Evolutionary conservation across 164 flowering plant genomes (phyloP).

Genomic region (Dillenia suffruticosa): DNA sequence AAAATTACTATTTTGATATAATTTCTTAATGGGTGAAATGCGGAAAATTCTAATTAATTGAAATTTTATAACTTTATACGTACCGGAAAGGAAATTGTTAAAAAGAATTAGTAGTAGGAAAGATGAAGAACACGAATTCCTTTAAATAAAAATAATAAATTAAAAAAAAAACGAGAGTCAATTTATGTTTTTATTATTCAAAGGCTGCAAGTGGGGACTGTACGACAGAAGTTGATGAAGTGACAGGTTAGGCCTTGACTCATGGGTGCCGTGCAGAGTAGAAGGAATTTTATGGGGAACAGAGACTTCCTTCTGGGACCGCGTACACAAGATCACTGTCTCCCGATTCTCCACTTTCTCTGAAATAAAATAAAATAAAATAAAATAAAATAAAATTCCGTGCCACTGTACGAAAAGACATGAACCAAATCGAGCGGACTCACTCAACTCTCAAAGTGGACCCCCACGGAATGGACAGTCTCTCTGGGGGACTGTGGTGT

Average conservation of each 20-base stretch:
- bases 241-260: conserved; percentile 11
- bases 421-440: conserved; percentile 17
- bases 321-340: not conserved
- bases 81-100: no score
- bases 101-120: no score
- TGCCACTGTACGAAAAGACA: conserved; percentile 13
- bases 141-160: no score
- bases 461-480: conserved; percentile 3
- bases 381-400: not conserved
- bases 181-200: no score
- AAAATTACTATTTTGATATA: no score
- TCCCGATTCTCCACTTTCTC: conserved; percentile 11
- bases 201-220: no score
- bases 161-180: no score
- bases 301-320: not conserved
- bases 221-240: not conserved
- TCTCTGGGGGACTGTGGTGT: conserved; percentile 14
- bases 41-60: no score
- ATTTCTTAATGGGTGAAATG: no score
- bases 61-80: no score
- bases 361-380: no score
- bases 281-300: conserved; percentile 12
- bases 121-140: no score
- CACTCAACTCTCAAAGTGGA: conserved; percentile 4
- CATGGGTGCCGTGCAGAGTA: not conserved